Base-by-base conservation (phyloP, 2,329 filamentous ascomycete species). In the Fusarium humuli region DNA sequence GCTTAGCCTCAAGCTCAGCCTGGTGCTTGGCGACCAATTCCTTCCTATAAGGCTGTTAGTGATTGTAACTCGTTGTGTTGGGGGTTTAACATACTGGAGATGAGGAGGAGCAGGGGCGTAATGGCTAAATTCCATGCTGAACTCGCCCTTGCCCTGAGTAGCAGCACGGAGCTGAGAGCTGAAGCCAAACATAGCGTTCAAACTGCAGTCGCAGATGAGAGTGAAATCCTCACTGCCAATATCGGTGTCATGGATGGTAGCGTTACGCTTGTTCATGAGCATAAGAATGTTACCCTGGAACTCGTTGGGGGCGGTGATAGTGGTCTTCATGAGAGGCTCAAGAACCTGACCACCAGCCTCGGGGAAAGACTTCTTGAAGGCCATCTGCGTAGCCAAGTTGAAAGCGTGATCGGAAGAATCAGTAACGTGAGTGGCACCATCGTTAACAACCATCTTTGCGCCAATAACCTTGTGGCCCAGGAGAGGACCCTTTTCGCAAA, bases 161-260 rank as follows among this genome's bases (percentile, higher is more conserved):
- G 94, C 93, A 16, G 96, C 96, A 75, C 96, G 89, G 73, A 99
- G 83, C 82, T 97, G 93, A 44, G 91, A 93, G 77, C 91, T 94
- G 84, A 99, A 98, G 69, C 96, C 96, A 80, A 99, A 99, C 96
- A 99, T 99, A 79, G 91, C 90, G 80, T 98, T 97, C 79, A 99
- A 82, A 79, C 91, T 94, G 84, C 94, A 97, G 83, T 98, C 96
- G 27, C 94, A 94, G 59, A 91, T 89, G 62, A 98, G 87, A 8
- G 93, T 97, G 77, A 99, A 98, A 77, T 99, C 96, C 77, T 99
- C 96, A 18, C 90, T 86, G 34, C 94, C 94, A 73, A 96, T 94
- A 78, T 99, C 96, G 8, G 94, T 98, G 77, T 99, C 96, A 79
- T 94, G 92, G 76, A 99, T 98, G 53, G 94, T 92, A 37, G 95